A percentile compares a stretch with the other conserved stretches of the same genome.
phyloP scores from a whole-genome alignment of 768 basidiomycete genomes.

The Piloderma croceum region DNA sequence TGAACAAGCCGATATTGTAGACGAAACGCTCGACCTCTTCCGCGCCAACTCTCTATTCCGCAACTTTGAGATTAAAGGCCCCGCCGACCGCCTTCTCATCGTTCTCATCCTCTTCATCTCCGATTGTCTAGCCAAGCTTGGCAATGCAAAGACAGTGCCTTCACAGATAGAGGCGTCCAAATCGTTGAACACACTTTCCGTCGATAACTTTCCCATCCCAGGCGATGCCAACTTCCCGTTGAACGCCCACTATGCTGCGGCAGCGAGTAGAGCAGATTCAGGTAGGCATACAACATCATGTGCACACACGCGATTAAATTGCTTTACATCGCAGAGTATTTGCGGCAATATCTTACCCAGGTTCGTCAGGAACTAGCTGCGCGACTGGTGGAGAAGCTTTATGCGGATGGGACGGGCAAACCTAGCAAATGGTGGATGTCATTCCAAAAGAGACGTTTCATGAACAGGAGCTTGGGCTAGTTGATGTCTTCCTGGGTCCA shows the following conservation, averaged over 20 bases:
- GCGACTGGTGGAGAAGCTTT: slow-evolving; percentile 81
- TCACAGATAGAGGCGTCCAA: slow-evolving; percentile 84
- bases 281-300: slow-evolving; percentile 45
- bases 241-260: slow-evolving; percentile 86
- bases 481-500: no score
- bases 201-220: slow-evolving; percentile 90
- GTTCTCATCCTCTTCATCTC: slow-evolving; percentile 96
- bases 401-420: slow-evolving; percentile 88
- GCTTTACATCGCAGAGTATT: slow-evolving; percentile 58
- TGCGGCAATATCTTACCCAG: slow-evolving; percentile 88
- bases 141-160: slow-evolving; percentile 59
- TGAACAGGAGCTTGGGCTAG: slow-evolving; percentile 82
- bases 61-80: slow-evolving; percentile 99
- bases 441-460: slow-evolving; percentile 96
- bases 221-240: slow-evolving; percentile 94
- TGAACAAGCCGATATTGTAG: slow-evolving; percentile 80
- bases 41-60: slow-evolving; percentile 98
- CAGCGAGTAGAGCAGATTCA: slow-evolving; percentile 68
- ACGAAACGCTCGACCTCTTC: slow-evolving; percentile 94
- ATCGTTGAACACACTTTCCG: slow-evolving; percentile 82
- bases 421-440: slow-evolving; percentile 99
- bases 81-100: slow-evolving; percentile 92
- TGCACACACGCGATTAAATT: slow-evolving; percentile 1
- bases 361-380: slow-evolving; percentile 88
- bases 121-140: slow-evolving; percentile 91